Conservation (phyloP, 2,329 filamentous ascomycete genomes). For the Emergomyces pasteurianus region DNA sequence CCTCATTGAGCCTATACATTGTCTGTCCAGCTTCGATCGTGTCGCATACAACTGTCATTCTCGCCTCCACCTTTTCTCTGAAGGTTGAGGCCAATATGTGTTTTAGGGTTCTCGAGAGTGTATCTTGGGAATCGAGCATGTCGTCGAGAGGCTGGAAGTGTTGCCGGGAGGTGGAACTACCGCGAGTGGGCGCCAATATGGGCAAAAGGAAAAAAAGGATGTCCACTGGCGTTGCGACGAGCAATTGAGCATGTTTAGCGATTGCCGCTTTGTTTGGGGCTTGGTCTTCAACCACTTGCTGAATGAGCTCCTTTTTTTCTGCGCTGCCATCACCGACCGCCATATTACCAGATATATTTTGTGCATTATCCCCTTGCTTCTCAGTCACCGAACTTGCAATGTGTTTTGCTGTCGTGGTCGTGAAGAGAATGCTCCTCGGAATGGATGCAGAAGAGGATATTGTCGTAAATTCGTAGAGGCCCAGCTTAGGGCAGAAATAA, state of each 20-base stretch:
- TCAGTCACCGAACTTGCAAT: background rate
- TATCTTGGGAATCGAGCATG: conserved; percentile 35
- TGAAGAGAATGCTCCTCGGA: conserved; percentile 45
- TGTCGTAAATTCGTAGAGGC: conserved; percentile 50
- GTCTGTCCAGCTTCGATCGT: conserved; percentile 69
- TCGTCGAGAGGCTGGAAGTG: conserved; percentile 40
- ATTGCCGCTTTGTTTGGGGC: conserved; percentile 37
- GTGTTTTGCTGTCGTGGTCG: conserved; percentile 13
- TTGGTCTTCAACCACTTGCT: background rate
- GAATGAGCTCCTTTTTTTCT: background rate
- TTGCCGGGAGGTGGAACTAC: conserved; percentile 25
- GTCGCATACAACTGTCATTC: conserved; percentile 65
- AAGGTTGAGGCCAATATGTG: conserved; percentile 28
- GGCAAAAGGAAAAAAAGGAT: conserved; percentile 74
- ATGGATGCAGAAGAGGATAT: conserved; percentile 40
- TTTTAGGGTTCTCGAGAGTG: conserved; percentile 30
- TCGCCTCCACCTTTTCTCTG: conserved; percentile 43
- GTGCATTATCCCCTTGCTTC: background rate
- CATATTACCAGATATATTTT: background rate
- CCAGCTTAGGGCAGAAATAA: conserved; percentile 46
- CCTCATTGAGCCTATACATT: conserved; percentile 69
- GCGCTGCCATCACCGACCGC: background rate
- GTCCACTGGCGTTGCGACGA: conserved; percentile 74
- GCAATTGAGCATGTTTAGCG: conserved; percentile 59
- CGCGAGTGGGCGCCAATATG: conserved; percentile 41